Base-by-base conservation (phyloP, 169 alveolate genomes). In the Cystoisospora suis region DNA sequence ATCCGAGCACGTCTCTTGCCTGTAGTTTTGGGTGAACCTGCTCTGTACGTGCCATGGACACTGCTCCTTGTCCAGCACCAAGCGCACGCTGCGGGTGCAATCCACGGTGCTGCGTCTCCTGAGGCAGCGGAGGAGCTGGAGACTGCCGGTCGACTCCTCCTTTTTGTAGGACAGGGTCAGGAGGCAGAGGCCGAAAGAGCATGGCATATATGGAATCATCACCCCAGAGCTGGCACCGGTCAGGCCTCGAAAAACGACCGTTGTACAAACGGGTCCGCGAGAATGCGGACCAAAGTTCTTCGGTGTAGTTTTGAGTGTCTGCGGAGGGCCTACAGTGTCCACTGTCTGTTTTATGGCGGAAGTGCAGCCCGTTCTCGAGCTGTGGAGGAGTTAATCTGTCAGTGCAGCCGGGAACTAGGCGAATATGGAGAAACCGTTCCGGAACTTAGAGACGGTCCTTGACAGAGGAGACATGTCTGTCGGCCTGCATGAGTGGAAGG, bases 281-380 rank as follows among this genome's bases (percentile, higher is more conserved):
- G 44, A 0, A 44, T 44, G 44, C 38, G 77, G 3, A 44, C n/a
- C 5, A 65, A 65, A 27, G 77, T 65, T n/a, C 77, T 65, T 23
- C n/a, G n/a, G 77, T 44, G 34, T 7, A 65, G 77, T 44, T 65
- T 32, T 17, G 77, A 65, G 77, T 65, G 77, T n/a, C 77, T 65
- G 12, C 77, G 77, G 9, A 36, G 40, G 5, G 77, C 77, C n/a
- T 65, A 44, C 44, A 44, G 77, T 32, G 15, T 65, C 42, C n/a
- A 1, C 77, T 65, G n/a, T n/a, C 3, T 23, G 23, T 44, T 65
- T 20, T 65, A 32, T 65, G 77, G 77, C 3, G 77, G 77, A 36
- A 1, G 42, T 23, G 77, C n/a, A 15, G 34, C 9, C 27, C 77
- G 77, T 1, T 9, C 77, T 36, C 77, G 77, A 7, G 77, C n/a